A percentile compares a stretch with the other conserved stretches of the same genome.
phyloP scores from a whole-genome alignment of 1,284 basidiomycete species.

The Pisolithus thermaeus region DNA sequence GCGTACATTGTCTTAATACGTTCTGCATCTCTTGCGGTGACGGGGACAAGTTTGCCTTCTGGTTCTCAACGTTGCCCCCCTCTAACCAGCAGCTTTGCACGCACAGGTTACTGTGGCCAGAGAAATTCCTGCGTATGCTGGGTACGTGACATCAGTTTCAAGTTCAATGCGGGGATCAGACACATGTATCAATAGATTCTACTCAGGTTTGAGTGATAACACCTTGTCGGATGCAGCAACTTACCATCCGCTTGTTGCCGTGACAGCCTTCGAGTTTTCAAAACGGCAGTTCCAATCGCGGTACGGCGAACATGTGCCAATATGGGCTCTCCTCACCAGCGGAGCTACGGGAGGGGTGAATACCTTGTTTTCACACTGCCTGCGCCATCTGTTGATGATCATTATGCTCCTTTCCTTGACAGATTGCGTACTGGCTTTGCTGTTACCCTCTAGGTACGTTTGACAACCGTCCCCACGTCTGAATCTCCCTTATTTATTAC shows the following conservation, averaged over 20 bases:
- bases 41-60: background rate
- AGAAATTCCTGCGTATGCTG: conserved; percentile 95
- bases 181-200: conserved; percentile 46
- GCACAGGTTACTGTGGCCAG: conserved; percentile 81
- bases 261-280: conserved; percentile 78
- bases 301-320: conserved; percentile 68
- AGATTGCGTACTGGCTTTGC: conserved; percentile 91
- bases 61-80: too few species aligned
- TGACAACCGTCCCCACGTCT: background rate
- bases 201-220: conserved; percentile 47
- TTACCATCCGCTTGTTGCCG: background rate
- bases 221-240: background rate
- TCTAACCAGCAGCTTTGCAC: too few species aligned
- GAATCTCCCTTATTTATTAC: background rate
- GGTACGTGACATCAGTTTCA: conserved; percentile 38
- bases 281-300: conserved; percentile 69
- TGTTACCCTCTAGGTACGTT: conserved; percentile 78
- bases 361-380: conserved; percentile 11
- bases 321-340: conserved; percentile 85
- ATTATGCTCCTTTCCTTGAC: background rate
- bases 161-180: background rate
- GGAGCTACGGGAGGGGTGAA: conserved; percentile 85
- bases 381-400: background rate
- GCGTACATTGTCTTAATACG: conserved; percentile 15
- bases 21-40: background rate